Evolutionary conservation across 2,329 filamentous ascomycete species (phyloP), one percentile per base, ranked within the genome.

Genomic region (Fusarium solani-melongenae): DNA sequence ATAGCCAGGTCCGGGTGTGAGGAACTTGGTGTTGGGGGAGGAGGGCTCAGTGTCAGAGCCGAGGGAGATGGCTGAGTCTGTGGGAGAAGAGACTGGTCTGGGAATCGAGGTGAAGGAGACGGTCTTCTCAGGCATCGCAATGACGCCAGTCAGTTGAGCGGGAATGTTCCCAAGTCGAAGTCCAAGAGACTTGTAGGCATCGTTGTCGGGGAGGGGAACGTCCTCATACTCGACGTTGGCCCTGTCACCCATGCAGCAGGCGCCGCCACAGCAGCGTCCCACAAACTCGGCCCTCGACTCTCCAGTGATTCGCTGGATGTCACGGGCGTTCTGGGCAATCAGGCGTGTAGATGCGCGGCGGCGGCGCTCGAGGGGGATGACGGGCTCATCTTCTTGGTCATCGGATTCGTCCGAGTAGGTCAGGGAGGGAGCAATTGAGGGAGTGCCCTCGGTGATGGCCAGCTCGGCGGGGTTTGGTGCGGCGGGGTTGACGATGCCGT

Each of bases 121-220:
- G 1, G 89, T 96, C 83, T 93, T 92, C 55, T 92, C 89, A 1
- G 95, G 95, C 57, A 98, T 81, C 9, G 93, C 90, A 63, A 90
- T 86, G 27, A 95, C 84, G 75, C 91, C 92, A 44, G 92, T 94
- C 70, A 98, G 86, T 20, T 88, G 86, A 58, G 91, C 94, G 7
- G 92, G 93, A 62, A 98, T 90, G 34, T 91, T 88, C 66, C 91
- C 91, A 69, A 98, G 88, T 77, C 92, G 93, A 75, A 98, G 88
- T 61, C 91, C 87, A 57, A 99, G 88, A 69, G 92, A 94, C 64
- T 90, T 88, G 84, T 93, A 99, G 17, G 96, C 96, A 68, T 92
- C 89, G 78, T 97, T 98, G 81, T 96, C 91, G 1, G 96, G 95
- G 3, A 90, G 79, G 17, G 84, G 77, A 22, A 92, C 81, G 8